Base-by-base conservation (phyloP, 2,329 filamentous ascomycete species). In the Exophiala lecanii-corni region DNA sequence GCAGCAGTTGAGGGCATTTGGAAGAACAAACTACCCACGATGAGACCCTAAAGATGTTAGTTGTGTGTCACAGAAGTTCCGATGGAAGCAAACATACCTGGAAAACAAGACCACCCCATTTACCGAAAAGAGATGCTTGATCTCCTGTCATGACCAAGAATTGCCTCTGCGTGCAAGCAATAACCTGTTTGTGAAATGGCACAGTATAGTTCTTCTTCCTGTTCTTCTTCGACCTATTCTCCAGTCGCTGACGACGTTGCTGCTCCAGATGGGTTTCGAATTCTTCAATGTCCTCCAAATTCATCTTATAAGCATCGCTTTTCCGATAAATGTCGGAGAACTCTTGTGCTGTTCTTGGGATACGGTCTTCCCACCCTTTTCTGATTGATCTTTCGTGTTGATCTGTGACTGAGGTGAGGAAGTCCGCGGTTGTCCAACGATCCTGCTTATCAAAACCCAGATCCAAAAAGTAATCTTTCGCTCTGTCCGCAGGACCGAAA, bases 361-460 rank as follows among this genome's bases (percentile, higher is more conserved):
- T 71, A 3, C 70, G 70, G 50, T 78, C 59, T 56, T 82, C 75
- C 61, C 71, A 81, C 2, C 76, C 79, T 12, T 71, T 59, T 30
- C 70, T 71, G 13, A 80, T 60, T 21, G 75, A 66, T 21, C 81
- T 69, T 46, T 81, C 80, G 41, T 78, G 68, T 2, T 73, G 67
- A 30, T 48, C 45, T 6, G 44, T 87, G 57, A 89, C 81, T 2
- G 82, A 86, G 0, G 85, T 89, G 23, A 89, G 65, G 62, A 89
- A 91, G 60, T 91, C 86, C 3, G 79, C 80, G 0, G 81, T 82
- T 0, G 83, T 88, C 74, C 82, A 79, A 10, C 84, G 75, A 16
- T 79, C 73, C 0, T 84, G 83, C 56, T 83, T 86, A 12, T 78
- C 70, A 54, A 88, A 89, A 0, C 86, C 86, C 25, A 89, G 69